These are phyloP conservation scores for Papilionanthe hybrid DNA, from an alignment of 116 monocot genomes.

Conservation along the genomic window DNA sequence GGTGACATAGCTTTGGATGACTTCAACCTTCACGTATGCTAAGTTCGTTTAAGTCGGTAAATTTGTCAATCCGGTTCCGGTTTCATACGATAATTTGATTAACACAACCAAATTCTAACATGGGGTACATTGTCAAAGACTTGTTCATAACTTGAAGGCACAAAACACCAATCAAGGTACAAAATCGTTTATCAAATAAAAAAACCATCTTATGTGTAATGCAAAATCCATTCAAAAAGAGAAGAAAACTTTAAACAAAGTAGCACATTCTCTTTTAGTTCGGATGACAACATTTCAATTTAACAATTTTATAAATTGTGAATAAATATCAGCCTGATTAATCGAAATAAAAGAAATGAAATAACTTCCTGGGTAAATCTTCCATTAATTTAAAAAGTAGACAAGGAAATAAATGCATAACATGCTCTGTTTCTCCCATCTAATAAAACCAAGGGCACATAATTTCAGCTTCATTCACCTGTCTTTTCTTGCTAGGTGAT, in stretches of 20 bases:
- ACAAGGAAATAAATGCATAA: constrained; percentile 1
- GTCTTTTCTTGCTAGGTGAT: not conserved
- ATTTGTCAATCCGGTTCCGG: too few relatives aligned
- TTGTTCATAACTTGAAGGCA: not conserved
- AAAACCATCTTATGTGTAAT: not conserved
- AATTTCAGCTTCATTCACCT: not conserved
- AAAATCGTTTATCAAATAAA: not conserved
- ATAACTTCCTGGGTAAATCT: not conserved
- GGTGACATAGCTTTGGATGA: too few relatives aligned
- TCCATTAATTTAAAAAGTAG: not conserved
- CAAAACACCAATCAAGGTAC: not conserved
- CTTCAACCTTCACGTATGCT: too few relatives aligned
- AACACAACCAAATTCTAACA: too few relatives aligned
- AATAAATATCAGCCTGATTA: not conserved
- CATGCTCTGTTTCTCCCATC: not conserved
- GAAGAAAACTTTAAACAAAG: not conserved
- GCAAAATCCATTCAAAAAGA: not conserved
- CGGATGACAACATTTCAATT: not conserved
- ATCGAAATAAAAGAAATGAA: not conserved
- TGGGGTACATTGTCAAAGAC: not conserved
- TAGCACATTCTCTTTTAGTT: not conserved
- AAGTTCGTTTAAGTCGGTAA: too few relatives aligned
- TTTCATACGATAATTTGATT: too few relatives aligned
- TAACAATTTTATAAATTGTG: not conserved
- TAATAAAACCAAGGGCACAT: not conserved